Evolutionary conservation across 176 grass and related monocot genomes (phyloP).

Genomic region (Oryza glumipatula): DNA sequence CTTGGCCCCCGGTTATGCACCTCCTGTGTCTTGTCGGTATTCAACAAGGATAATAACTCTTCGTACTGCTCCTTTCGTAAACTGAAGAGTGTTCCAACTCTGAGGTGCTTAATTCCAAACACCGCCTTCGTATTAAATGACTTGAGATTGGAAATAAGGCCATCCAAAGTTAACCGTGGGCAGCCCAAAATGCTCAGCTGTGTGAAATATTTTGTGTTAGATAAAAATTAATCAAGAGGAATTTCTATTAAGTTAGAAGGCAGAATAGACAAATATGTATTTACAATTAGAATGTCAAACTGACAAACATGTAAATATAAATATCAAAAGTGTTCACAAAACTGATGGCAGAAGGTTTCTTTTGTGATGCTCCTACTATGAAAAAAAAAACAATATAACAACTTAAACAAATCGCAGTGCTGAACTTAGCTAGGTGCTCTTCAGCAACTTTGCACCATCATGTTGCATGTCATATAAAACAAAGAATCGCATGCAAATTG

Average conservation of each 20-base stretch:
- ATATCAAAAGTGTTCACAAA: not conserved
- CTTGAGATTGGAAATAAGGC: slow-evolving; percentile 69
- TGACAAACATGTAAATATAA: not conserved
- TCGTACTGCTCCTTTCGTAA: slow-evolving; percentile 61
- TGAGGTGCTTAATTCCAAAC: slow-evolving; percentile 66
- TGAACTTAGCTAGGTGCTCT: not conserved
- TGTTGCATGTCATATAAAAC: not conserved
- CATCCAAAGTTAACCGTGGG: slow-evolving; percentile 58
- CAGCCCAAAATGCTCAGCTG: slow-evolving; percentile 74
- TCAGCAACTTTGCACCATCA: not conserved
- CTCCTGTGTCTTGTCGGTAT: slow-evolving; percentile 48
- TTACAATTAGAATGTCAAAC: not conserved
- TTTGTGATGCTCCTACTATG: not conserved
- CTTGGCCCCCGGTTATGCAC: slow-evolving; percentile 39
- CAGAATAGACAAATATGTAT: slow-evolving; percentile 1
- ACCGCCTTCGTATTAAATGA: slow-evolving; percentile 56
- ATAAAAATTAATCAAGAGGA: not conserved
- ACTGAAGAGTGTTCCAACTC: slow-evolving; percentile 58
- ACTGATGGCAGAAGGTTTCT: not conserved
- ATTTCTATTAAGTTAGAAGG: not conserved
- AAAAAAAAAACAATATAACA: not conserved
- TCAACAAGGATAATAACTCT: slow-evolving; percentile 62
- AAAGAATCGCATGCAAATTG: not conserved
- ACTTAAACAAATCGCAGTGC: not conserved
- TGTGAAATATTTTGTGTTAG: slow-evolving; percentile 25